Evolutionary conservation across 805 yeast genomes (phyloP).

Genomic region (Candida quercuum): DNA sequence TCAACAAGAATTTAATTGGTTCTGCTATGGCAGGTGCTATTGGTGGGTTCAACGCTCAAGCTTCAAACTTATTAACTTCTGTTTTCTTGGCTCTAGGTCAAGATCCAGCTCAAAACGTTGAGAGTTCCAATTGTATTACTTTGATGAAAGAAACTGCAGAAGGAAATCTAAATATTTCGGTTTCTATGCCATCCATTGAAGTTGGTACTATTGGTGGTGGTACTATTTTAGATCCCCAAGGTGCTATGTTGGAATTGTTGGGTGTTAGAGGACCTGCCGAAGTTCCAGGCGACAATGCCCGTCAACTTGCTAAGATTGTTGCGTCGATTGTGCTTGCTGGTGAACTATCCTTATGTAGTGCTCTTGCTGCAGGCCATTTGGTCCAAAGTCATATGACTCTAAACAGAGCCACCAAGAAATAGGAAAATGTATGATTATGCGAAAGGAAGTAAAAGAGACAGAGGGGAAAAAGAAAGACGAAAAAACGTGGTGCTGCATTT

Average conservation of each 20-base stretch:
- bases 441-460: background rate
- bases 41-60: conserved; percentile 98
- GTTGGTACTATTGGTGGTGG: conserved; percentile 99
- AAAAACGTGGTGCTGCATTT: too few species aligned
- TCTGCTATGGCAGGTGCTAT: conserved; percentile 98
- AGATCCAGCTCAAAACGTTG: conserved; percentile 99
- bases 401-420: conserved; percentile 49
- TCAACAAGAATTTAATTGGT: conserved; percentile 87
- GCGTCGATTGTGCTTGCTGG: conserved; percentile 96
- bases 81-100: conserved; percentile 94
- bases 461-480: background rate
- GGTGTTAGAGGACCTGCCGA: conserved; percentile 96
- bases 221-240: conserved; percentile 94
- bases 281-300: conserved; percentile 90
- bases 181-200: conserved; percentile 99
- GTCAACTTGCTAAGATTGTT: conserved; percentile 85
- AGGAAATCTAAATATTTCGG: conserved; percentile 86
- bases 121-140: conserved; percentile 95
- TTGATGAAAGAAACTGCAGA: conserved; percentile 72
- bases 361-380: conserved; percentile 97
- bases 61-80: conserved; percentile 94
- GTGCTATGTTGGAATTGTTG: conserved; percentile 88
- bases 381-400: conserved; percentile 97
- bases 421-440: background rate
- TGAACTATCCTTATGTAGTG: conserved; percentile 89